A percentile compares a stretch with the other conserved stretches of the same genome.
Conservation (phyloP, 305 asterid genomes). For the Fraxinus angustifolia region DNA sequence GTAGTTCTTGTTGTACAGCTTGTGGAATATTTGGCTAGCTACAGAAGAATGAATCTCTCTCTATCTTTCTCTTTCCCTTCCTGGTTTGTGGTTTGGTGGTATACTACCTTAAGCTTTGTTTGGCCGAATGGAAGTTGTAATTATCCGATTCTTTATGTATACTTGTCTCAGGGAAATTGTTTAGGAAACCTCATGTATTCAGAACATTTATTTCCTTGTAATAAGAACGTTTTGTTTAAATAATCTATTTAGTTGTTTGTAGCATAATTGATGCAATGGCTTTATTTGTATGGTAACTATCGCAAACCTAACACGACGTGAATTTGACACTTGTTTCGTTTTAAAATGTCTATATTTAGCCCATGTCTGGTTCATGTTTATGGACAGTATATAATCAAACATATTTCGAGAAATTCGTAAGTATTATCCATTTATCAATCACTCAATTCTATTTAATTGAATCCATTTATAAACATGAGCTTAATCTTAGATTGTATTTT, state of each 20-base stretch:
- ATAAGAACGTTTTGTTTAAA: background rate
- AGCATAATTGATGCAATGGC: background rate
- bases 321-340: background rate
- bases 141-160: slow-evolving; percentile 47
- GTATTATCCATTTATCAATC: background rate
- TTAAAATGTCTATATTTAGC: background rate
- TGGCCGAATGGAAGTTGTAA: slow-evolving; percentile 64
- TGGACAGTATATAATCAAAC: background rate
- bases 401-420: background rate
- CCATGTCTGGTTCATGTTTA: background rate
- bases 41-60: slow-evolving; percentile 19
- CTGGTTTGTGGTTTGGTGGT: slow-evolving; percentile 2
- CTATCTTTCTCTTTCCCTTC: no score
- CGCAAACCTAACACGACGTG: background rate
- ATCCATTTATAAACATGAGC: background rate
- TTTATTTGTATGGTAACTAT: background rate
- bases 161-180: slow-evolving; percentile 23
- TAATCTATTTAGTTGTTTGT: background rate
- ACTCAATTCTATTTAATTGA: no score
- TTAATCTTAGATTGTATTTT: no score
- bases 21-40: slow-evolving; percentile 40
- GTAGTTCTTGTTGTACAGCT: slow-evolving; percentile 49
- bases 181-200: slow-evolving; percentile 25
- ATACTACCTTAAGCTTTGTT: slow-evolving; percentile 25
- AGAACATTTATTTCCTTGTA: slow-evolving; percentile 23